Base-by-base conservation (phyloP, 495 filamentous ascomycete species). In the Stereocaulon alpinum region DNA sequence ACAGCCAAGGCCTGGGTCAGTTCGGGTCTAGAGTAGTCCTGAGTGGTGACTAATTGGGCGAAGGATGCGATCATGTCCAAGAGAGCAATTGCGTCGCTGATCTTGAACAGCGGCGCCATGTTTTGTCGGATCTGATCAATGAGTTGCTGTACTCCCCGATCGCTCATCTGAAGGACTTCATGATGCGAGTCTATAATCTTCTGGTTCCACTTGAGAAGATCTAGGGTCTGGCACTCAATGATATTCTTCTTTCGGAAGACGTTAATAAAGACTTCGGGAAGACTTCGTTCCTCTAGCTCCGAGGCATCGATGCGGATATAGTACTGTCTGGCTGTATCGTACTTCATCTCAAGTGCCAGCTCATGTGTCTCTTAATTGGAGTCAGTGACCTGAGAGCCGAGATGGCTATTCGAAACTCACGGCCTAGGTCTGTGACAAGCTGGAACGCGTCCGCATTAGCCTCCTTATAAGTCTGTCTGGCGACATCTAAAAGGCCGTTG, bases 31-130 rank as follows among this genome's bases (percentile, higher is more conserved):
- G 85, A 80, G 67, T 96, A 98, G 56, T 92, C 86, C 60, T 86
- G 76, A 24, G 77, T 81, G 6, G 86, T 89, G 43, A 87, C 85
- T 6, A 91, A 69, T 15, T 95, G 84, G 6, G 84, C 84, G 70
- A 95, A 96, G 9, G 87, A 79, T 29, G 82, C 74, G n/a, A 94
- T 73, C 88, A 97, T 94, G 68, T 98, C 93, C 6, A 98, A 77
- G 70, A 89, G 80, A n/a, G 88, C 89, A 60, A 96, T 85, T 20
- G 82, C 84, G 65, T 96, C 91, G 63, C 88, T 90, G 55, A 89
- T 78, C 58, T 80, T 82, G 70, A 91, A 94, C 0, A 96, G 73
- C 3, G 73, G 70, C 1, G 84, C 82, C 22, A 91, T 81, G 56
- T 90, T 80, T 4, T 73, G 71, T 40, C 86, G 77, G 29, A 95